Evolutionary conservation across 2,329 filamentous ascomycete species (phyloP), one percentile per base, ranked within the genome.

Genomic region (Pseudogymnoascus verrucosus): DNA sequence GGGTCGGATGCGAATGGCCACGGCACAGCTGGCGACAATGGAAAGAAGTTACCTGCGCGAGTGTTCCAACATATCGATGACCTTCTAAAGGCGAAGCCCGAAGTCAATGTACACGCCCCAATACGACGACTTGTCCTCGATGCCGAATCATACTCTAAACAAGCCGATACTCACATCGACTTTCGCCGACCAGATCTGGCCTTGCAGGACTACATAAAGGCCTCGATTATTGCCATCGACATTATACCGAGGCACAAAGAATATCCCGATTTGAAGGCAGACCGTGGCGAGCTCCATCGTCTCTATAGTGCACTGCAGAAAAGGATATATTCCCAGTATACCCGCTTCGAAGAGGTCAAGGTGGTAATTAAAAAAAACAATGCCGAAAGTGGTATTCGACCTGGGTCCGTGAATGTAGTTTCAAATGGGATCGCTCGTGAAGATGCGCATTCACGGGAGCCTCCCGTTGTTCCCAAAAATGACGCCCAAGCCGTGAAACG

Each of bases 191-290:
- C 87, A 4, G 91, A 95, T 71, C 75, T 86, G 39, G 93, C 93
- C 2, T 88, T 96, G 63, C 84, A 89, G 67, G 90, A 96, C 66
- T 98, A 93, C 72, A 82, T 98, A 64, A 85, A 88, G 67, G 90
- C 93, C 10, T 92, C 84, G 65, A 87, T 92, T 64, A 89, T 97
- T 63, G 84, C 89, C 12, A 82, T 92, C 61, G 87, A 93, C 63
- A 78, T 87, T 44, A 87, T 98, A 26, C 89, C 90, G 1, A 81
- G 81, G 37, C 91, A 96, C 73, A 85, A 83, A 64, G 90, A 93
- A 66, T 96, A 86, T 74, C 83, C 85, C 28, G 80, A 82, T 61
- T 78, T 92, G 64, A 83, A 85, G 69, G 76, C 76, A 39, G 84
- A 86, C 60, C 77, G 78, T 26, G 76, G 78, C 40, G 79, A 82